A percentile compares a stretch with the other conserved stretches of the same genome.
These are phyloP conservation scores for Amanita molliuscula DNA, from an alignment of 768 basidiomycete species.

Conservation along the genomic window DNA sequence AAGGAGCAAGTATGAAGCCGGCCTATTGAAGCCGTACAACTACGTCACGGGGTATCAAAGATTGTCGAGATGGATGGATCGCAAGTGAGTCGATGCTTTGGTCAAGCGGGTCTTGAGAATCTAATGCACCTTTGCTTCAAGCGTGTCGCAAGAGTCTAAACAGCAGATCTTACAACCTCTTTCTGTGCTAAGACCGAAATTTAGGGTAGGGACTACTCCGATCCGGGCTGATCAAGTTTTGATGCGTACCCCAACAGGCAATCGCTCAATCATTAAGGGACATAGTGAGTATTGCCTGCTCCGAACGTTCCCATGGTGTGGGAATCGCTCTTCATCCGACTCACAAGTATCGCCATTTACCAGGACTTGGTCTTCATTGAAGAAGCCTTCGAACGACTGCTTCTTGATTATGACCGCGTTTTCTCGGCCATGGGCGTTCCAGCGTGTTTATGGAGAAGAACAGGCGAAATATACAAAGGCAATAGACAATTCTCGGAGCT, in stretches of 20 bases:
- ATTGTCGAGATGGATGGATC: constrained; percentile 89
- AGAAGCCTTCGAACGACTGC: constrained; percentile 90
- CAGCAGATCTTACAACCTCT: constrained; percentile 88
- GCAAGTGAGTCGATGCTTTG: constrained; percentile 44
- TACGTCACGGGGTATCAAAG: constrained; percentile 94
- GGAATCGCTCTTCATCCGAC: background rate
- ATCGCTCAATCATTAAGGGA: constrained; percentile 81
- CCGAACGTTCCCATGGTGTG: background rate
- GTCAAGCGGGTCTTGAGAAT: background rate
- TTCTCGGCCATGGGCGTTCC: constrained; percentile 96
- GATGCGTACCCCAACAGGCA: constrained; percentile 30
- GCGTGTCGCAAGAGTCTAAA: constrained; percentile 84
- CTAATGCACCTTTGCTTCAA: constrained; percentile 17
- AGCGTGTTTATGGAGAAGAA: constrained; percentile 92
- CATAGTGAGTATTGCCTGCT: constrained; percentile 36
- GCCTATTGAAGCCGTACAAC: constrained; percentile 89
- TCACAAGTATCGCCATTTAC: constrained; percentile 3
- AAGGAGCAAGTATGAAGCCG: constrained; percentile 94
- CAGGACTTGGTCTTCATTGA: constrained; percentile 96
- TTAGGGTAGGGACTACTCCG: constrained; percentile 41
- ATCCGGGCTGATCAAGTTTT: constrained; percentile 1
- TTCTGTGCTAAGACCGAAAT: constrained; percentile 76
- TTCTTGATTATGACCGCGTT: constrained; percentile 92
- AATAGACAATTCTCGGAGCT: constrained; percentile 94
- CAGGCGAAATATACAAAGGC: constrained; percentile 97